Conservation (phyloP, 495 filamentous ascomycete genomes). For the Penicillium bovifimosum region DNA sequence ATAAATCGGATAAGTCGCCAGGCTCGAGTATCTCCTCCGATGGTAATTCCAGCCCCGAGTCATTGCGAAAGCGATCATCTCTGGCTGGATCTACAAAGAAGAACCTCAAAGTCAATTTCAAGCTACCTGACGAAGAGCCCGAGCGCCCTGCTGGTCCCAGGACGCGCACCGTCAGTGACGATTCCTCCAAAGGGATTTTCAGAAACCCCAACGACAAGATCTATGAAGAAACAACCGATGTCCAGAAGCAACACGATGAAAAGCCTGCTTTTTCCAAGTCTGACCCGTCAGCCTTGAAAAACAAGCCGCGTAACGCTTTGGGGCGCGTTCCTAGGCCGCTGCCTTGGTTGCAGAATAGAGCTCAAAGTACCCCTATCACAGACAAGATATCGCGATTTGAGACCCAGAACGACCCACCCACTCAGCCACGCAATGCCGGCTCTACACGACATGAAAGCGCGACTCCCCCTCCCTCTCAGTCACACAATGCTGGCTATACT, state of each 20-base stretch:
- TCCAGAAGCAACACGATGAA: slow-evolving; percentile 23
- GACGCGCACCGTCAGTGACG: slow-evolving; percentile 33
- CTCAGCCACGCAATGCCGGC: slow-evolving; percentile 65
- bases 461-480: slow-evolving; percentile 50
- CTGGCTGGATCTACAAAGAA: slow-evolving; percentile 26
- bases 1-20: slow-evolving; percentile 16
- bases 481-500: slow-evolving; percentile 66
- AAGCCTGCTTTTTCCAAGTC: slow-evolving; percentile 31
- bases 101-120: slow-evolving; percentile 41
- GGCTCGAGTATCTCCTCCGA: slow-evolving; percentile 24
- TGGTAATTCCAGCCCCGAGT: slow-evolving; percentile 20
- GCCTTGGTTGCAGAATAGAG: slow-evolving; percentile 27
- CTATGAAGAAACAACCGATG: slow-evolving; percentile 71
- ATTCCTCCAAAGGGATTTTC: slow-evolving; percentile 42
- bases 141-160: slow-evolving; percentile 18
- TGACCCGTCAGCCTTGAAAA: slow-evolving; percentile 47
- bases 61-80: slow-evolving; percentile 14
- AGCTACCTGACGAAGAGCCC: slow-evolving; percentile 27
- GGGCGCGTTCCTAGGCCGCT: slow-evolving; percentile 46
- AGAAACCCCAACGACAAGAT: slow-evolving; percentile 71
- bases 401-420: slow-evolving; percentile 71
- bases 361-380: slow-evolving; percentile 41
- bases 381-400: slow-evolving; percentile 61
- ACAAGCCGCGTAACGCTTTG: slow-evolving; percentile 53
- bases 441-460: slow-evolving; percentile 61